Base-by-base conservation (phyloP, 108 stramenopile genomes). In the Nannochloropsis gaditana region DNA sequence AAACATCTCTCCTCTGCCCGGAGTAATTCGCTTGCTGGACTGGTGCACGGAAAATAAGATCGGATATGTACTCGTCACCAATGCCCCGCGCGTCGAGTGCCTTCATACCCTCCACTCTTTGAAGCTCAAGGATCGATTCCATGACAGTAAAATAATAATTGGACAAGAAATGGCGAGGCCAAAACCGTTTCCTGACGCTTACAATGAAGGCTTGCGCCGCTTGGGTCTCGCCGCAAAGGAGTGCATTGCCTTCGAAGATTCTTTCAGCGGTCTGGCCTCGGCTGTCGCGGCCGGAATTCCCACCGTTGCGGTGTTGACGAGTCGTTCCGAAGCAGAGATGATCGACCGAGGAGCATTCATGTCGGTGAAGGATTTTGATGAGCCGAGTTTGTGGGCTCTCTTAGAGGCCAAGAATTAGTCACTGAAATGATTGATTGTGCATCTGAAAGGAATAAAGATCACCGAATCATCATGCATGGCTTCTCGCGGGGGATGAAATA, bases 241-340 rank as follows among this genome's bases (percentile, higher is more conserved):
- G 9, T 89, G 89, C 83, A 86, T 89, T 9, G 89, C 88, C 9
- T 89, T 89, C 83, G 89, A 89, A 44, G 89, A 89, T 83, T 84
- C 83, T 43, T 80, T 85, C 17, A 85, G 82, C 79, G 88, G 88
- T 3, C 59, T 79, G 11, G 21, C 50, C 11, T 83, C 82, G 1
- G 88, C 88, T 5, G 79, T 85, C 5, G 82, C 88, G 11, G 88
- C 88, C 9, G 84, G 84, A 31, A 81, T 88, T 15, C 82, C 44
- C 44, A 88, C 88, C 43, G 50, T 88, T 4, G 88, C 83, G 45
- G 88, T 88, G 3, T 44, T 47, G 43, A 81, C 47, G 9, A 44
- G 50, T 2, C 80, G 79, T 31, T 9, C 43, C 47, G 44, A 84
- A n/a, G 81, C 21, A 31, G 43, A 79, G 84, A 50, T 79, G 80